These are phyloP conservation scores for Zancudomyces culisetae DNA, from an alignment of 371 early-diverging fungal genomes.

Conservation along the genomic window DNA sequence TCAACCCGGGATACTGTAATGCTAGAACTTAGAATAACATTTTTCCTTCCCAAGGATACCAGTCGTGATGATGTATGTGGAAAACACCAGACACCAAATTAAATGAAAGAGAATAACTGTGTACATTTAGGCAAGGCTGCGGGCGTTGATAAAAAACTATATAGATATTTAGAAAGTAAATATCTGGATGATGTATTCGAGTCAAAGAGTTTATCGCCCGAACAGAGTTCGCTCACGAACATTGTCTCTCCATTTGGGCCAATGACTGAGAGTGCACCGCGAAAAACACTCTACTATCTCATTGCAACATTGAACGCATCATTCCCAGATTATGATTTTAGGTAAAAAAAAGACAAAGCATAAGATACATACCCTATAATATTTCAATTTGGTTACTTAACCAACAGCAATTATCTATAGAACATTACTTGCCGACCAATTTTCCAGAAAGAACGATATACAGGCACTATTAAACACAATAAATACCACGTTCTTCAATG, in stretches of 20 bases:
- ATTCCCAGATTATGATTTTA: slow-evolving; percentile 87
- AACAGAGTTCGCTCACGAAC: slow-evolving; percentile 23
- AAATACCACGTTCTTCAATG: slow-evolving; percentile 64
- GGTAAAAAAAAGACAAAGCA: slow-evolving; percentile 23
- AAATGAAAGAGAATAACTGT: no score
- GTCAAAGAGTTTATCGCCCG: slow-evolving; percentile 23
- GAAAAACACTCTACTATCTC: slow-evolving; percentile 74
- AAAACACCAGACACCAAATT: no score
- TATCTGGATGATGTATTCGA: slow-evolving; percentile 34
- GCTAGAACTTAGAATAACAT: no score
- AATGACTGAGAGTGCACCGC: slow-evolving; percentile 47
- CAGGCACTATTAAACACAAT: slow-evolving; percentile 40
- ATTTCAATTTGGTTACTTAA: no score
- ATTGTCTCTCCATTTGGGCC: slow-evolving; percentile 69
- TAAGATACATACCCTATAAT: no score
- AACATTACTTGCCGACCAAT: slow-evolving; percentile 43
- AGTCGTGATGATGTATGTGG: no score
- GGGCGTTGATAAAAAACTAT: slow-evolving; percentile 72
- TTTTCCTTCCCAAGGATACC: no score
- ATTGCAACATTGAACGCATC: slow-evolving; percentile 81
- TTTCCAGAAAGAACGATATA: slow-evolving; percentile 40
- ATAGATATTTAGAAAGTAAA: slow-evolving; percentile 56
- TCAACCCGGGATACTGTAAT: no score
- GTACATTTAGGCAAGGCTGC: slow-evolving; percentile 74
- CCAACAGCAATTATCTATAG: neutral